Conservation (phyloP, 1,139 yeast species). For the Insectozyma bohioensis region DNA sequence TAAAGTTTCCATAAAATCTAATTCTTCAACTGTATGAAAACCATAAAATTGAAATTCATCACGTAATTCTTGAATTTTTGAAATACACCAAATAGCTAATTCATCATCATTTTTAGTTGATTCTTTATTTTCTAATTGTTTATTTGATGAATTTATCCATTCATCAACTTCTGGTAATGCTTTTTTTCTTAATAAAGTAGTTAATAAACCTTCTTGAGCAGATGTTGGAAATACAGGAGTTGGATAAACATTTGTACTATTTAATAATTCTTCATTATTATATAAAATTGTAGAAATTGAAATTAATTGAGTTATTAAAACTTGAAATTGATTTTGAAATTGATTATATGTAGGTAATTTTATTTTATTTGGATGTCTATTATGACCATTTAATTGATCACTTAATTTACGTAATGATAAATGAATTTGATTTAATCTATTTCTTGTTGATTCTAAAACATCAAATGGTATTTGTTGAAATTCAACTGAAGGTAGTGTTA, state of each 20-base stretch:
- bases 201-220: slow-evolving; percentile 76
- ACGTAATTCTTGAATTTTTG: slow-evolving; percentile 49
- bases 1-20: slow-evolving; percentile 35
- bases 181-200: slow-evolving; percentile 83
- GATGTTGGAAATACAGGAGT: slow-evolving; percentile 80
- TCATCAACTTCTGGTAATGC: slow-evolving; percentile 86
- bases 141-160: slow-evolving; percentile 69
- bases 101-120: slow-evolving; percentile 46
- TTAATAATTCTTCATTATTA: slow-evolving; percentile 57
- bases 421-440: slow-evolving; percentile 45
- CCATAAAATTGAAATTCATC: slow-evolving; percentile 65
- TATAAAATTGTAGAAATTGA: slow-evolving; percentile 71
- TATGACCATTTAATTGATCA: slow-evolving; percentile 43
- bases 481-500: slow-evolving; percentile 16
- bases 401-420: slow-evolving; percentile 43
- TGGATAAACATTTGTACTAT: slow-evolving; percentile 77
- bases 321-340: slow-evolving; percentile 77
- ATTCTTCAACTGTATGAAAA: slow-evolving; percentile 52
- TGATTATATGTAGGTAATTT: slow-evolving; percentile 43
- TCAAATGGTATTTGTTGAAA: slow-evolving; percentile 36
- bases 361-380: slow-evolving; percentile 37
- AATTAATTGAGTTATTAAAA: slow-evolving; percentile 75
- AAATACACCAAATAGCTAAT: slow-evolving; percentile 62
- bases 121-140: slow-evolving; percentile 23
- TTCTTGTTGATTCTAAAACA: slow-evolving; percentile 43